phyloP scores from a whole-genome alignment of 345 rosid genomes.

The Odontarrhena argentea region DNA sequence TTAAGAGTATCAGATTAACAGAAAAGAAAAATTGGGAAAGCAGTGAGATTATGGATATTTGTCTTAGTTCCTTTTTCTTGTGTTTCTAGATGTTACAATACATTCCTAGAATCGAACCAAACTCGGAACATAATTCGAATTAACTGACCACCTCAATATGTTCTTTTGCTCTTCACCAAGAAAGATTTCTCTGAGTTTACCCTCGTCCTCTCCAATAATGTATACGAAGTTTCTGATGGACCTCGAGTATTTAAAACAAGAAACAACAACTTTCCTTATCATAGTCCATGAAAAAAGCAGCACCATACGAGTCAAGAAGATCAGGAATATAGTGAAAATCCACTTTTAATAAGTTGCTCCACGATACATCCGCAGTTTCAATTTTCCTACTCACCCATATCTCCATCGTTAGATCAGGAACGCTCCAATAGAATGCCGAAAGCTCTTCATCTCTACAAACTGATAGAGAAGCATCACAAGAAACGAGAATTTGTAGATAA shows the following conservation, averaged over 20 bases:
- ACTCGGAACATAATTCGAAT: background rate
- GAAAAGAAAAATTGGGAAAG: too few relatives aligned
- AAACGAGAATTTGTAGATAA: background rate
- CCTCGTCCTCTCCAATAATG: background rate
- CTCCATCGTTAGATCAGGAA: background rate
- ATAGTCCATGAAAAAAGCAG: background rate
- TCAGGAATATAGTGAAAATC: background rate
- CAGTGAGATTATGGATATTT: too few relatives aligned
- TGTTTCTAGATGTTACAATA: background rate
- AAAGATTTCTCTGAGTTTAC: background rate
- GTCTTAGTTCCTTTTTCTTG: background rate
- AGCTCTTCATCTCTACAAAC: slow-evolving; percentile 20
- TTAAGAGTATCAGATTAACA: too few relatives aligned
- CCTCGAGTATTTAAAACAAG: background rate
- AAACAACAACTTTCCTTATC: background rate
- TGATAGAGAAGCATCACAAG: background rate
- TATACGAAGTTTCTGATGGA: background rate
- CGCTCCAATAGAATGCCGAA: background rate
- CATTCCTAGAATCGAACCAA: background rate
- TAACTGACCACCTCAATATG: background rate
- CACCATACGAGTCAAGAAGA: background rate
- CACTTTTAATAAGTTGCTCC: background rate
- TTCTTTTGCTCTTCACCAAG: background rate
- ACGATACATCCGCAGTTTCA: background rate
- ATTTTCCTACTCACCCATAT: background rate